Evolutionary conservation across 805 yeast species (phyloP).

Genomic region (Wickerhamomyces silvicola): DNA sequence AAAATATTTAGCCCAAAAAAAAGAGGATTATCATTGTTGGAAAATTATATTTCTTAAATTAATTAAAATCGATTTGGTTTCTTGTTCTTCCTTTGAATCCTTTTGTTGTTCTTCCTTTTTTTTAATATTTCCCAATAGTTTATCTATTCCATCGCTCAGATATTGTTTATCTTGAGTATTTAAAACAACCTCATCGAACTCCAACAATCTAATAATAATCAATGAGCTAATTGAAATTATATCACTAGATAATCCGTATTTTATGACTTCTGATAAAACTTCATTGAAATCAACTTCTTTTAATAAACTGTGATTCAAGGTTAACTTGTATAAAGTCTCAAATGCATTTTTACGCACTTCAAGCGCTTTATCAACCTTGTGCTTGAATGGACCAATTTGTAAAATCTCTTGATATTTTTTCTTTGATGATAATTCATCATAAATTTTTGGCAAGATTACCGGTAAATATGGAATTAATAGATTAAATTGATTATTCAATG

Average conservation of each 20-base stretch:
- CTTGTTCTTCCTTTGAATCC: conserved; percentile 24
- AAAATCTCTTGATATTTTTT: conserved; percentile 55
- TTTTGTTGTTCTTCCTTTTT: conserved; percentile 23
- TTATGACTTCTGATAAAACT: conserved; percentile 29
- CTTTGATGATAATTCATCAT: conserved; percentile 47
- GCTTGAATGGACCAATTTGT: conserved; percentile 85
- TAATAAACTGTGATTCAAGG: conserved; percentile 17
- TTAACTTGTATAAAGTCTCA: conserved; percentile 57
- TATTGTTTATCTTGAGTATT: conserved; percentile 11
- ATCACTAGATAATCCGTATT: conserved; percentile 33
- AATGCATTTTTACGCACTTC: conserved; percentile 67
- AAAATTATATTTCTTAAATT: conserved; percentile 17
- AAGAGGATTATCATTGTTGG: conserved; percentile 4
- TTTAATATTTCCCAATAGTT: conserved; percentile 19
- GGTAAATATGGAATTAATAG: conserved; percentile 40
- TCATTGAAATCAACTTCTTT: conserved; percentile 26
- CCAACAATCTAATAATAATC: conserved; percentile 20
- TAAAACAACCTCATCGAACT: conserved; percentile 21
- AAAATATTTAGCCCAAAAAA: too few relatives aligned
- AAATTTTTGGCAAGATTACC: conserved; percentile 42
- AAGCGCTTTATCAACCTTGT: conserved; percentile 71
- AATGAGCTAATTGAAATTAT: conserved; percentile 21
- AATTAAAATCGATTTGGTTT: conserved; percentile 19
- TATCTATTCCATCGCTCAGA: conserved; percentile 22
- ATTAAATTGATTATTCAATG: conserved; percentile 48